Conservation (phyloP, 257 asterid genomes). For the Salvia rosmarinus region DNA sequence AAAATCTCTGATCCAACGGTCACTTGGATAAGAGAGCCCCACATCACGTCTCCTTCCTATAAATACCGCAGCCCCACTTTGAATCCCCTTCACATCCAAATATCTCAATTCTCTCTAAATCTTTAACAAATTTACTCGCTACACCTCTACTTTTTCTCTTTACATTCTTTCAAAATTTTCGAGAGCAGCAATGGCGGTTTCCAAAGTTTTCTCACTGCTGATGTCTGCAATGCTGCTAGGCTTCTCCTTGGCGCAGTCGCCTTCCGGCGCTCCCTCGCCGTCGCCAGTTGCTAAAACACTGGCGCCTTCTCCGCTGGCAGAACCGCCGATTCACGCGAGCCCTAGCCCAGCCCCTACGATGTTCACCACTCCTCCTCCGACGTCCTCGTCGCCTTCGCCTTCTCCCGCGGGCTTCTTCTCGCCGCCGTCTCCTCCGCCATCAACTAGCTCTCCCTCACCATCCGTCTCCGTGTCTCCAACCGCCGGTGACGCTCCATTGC, state of each 20-base stretch:
- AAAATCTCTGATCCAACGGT: constrained; percentile 12
- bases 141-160: not conserved
- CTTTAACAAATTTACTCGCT: not conserved
- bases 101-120: not conserved
- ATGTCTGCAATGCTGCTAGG: constrained; percentile 37
- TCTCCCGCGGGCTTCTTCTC: constrained; percentile 30
- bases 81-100: not conserved
- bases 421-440: constrained; percentile 43
- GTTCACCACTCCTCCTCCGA: constrained; percentile 21
- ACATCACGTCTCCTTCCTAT: constrained; percentile 35
- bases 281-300: constrained; percentile 2
- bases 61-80: constrained; percentile 26
- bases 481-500: constrained; percentile 22
- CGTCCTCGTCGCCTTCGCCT: constrained; percentile 39
- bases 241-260: constrained; percentile 37
- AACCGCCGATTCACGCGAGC: constrained; percentile 26
- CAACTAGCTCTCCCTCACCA: constrained; percentile 41
- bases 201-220: constrained; percentile 25
- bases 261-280: constrained; percentile 37
- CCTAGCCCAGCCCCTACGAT: constrained; percentile 24
- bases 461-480: constrained; percentile 38
- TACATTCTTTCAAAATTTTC: not conserved
- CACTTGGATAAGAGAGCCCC: not conserved
- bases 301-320: constrained; percentile 29
- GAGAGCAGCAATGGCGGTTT: constrained; percentile 38